Percentiles rank a stretch among this genome's conserved stretches.
Conservation (phyloP, 192 early-diverging fungal species). For the Mortierella alpina region DNA sequence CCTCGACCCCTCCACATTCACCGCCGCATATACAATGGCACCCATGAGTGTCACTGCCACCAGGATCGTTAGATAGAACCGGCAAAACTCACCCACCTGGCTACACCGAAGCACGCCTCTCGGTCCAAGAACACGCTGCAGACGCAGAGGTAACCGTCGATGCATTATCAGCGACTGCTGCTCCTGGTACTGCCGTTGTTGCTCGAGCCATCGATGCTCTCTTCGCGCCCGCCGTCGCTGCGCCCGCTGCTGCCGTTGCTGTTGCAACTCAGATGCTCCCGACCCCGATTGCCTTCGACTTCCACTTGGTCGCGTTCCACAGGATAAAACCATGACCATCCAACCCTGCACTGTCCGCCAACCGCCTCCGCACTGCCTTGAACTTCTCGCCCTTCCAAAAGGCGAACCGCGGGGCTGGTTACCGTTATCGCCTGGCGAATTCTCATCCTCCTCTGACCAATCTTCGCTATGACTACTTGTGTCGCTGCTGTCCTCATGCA, state of each 20-base stretch:
- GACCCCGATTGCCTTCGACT: neutral
- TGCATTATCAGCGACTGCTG: constrained; percentile 10
- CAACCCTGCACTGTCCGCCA: too few species aligned
- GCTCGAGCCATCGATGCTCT: constrained; percentile 12
- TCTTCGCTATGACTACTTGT: neutral
- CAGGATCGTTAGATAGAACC: constrained; percentile 44
- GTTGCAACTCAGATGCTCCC: neutral
- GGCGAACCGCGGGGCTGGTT: neutral
- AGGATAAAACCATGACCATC: too few species aligned
- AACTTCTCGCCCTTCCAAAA: too few species aligned
- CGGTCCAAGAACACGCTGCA: constrained; percentile 2
- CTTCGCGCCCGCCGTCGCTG: constrained; percentile 14
- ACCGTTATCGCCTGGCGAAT: neutral
- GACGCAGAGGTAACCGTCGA: constrained; percentile 3
- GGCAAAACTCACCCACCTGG: constrained; percentile 31
- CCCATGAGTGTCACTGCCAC: constrained; percentile 31
- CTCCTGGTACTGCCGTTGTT: constrained; percentile 3
- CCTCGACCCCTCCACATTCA: constrained; percentile 11
- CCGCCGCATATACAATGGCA: constrained; percentile 36
- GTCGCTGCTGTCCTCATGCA: neutral
- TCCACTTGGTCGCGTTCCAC: too few species aligned
- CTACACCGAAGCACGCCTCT: constrained; percentile 20
- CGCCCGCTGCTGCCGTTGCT: constrained; percentile 1
- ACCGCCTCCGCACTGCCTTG: too few species aligned
- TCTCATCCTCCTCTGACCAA: neutral